Evolutionary conservation across 768 basidiomycete genomes (phyloP), one percentile per base, ranked within the genome.

Genomic region (Boletales sp.): DNA sequence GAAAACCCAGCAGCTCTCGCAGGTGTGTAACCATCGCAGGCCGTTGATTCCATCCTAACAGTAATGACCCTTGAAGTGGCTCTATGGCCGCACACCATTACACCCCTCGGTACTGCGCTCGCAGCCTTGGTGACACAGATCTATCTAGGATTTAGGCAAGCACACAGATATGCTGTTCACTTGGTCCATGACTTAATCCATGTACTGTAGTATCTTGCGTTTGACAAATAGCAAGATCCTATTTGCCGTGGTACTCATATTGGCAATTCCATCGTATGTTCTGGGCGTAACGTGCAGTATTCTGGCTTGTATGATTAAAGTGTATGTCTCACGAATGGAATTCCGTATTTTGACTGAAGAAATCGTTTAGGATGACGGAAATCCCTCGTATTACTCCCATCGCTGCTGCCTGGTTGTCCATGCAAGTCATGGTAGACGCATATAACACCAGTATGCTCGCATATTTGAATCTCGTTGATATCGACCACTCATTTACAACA

Each of bases 51-150:
- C 2, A 21, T 21, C 21, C 21, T 21, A 21, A 21, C 21, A 21
- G 21, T 21, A 4, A 21, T 21, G 21, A 21, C 21, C 4, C 21
- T 21, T 21, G 21, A 55, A 77, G 76, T 59, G 36, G 70, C 72
- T 43, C 62, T 62, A n/a, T 81, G 79, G 78, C 74, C 74, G 4
- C 75, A 78, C 40, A 73, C 74, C 2, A 77, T 80, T 48, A 80
- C 78, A 0, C 74, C 79, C 5, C 62, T 72, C 18, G 75, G 72
- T 6, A 78, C 72, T 7, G 65, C 76, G 1, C 58, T 77, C 7
- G 72, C 76, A 15, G 79, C 78, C 0, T 58, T 80, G 31, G 65
- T 78, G 17, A 78, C 79, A 0, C 80, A 82, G 54, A 48, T 64
- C 31, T 80, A 77, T 63, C 65, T 80, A 25, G 72, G 67, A 2